Base-by-base conservation (phyloP, 2,329 filamentous ascomycete genomes). In the Dactylellina drechsleri region DNA sequence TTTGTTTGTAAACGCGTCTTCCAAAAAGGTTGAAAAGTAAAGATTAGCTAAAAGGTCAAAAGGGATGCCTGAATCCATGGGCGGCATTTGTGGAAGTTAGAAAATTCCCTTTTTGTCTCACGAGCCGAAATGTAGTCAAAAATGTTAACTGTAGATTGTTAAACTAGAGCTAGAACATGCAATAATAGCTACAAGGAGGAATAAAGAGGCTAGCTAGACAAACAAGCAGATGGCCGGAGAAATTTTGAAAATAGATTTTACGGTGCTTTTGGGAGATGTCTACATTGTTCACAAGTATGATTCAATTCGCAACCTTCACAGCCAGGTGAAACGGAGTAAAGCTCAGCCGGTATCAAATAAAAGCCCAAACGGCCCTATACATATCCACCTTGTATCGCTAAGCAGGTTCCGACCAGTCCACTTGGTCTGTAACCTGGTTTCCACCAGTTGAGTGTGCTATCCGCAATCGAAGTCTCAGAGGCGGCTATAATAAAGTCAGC, bases 361-460 rank as follows among this genome's bases (percentile, higher is more conserved):
- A 10, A 36, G 10, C 6, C 5, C 31, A 7, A 36, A 36, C 6
- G 6, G 31, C 31, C 31, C 5, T 36, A 5, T 10, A 10, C 31
- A 8, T 10, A 36, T 36, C 31, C 31, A 36, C 31, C 5, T 36
- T 10, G 10, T 36, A 2, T 10, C 31, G 6, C 26, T 53, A 74
- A 23, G 20, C 62, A 8, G 71, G 58, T 83, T 99, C 95, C 31
- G 91, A 90, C 95, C 95, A 99, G 84, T 97, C 96, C 71, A 98
- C 93, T 83, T 98, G 93, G 80, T 99, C 95, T 81, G 91, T 90
- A 16, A 96, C 86, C 76, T 90, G 87, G 61, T 89, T 89, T 23
- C 85, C 87, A 70, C 87, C 87, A 82, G 91, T 91, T 40, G 87
- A 84, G 81, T 93, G 98, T 68, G 88, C 89, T 80, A 99, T 88